These are phyloP conservation scores for Artemisia tridentata DNA, from an alignment of 129 eudicot genomes.

Conservation along the genomic window DNA sequence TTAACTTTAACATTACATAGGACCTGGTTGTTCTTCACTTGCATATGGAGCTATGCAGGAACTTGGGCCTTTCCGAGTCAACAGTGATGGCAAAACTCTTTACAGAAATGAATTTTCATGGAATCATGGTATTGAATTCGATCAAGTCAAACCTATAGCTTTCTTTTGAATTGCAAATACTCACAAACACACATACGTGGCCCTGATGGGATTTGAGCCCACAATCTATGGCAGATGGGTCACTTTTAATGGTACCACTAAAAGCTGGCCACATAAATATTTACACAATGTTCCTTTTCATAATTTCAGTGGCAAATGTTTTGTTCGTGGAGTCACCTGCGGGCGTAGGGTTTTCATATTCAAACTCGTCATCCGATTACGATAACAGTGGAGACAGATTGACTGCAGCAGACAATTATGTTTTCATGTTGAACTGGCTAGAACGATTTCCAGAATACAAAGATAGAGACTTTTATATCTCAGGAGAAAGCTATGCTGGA, in stretches of 20 bases:
- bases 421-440: constrained; percentile 67
- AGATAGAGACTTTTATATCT: constrained; percentile 58
- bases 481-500: constrained; percentile 87
- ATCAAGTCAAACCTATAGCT: not conserved
- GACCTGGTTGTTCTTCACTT: constrained; percentile 86
- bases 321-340: constrained; percentile 82
- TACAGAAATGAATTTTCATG: constrained; percentile 59
- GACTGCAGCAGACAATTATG: constrained; percentile 57
- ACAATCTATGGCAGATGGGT: no score
- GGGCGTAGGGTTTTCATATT: constrained; percentile 82
- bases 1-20: constrained; percentile 28
- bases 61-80: constrained; percentile 76
- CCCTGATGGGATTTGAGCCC: no score
- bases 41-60: constrained; percentile 90
- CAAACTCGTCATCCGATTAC: constrained; percentile 52
- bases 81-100: constrained; percentile 78
- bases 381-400: constrained; percentile 44
- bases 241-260: no score
- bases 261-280: not conserved
- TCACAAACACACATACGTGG: no score
- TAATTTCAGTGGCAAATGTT: constrained; percentile 59
- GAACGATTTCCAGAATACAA: constrained; percentile 74
- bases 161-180: no score
- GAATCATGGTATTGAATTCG: constrained; percentile 46
- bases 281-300: not conserved